Evolutionary conservation across 331 rosid species (phyloP).

Genomic region (Pyracantha coccinea): DNA sequence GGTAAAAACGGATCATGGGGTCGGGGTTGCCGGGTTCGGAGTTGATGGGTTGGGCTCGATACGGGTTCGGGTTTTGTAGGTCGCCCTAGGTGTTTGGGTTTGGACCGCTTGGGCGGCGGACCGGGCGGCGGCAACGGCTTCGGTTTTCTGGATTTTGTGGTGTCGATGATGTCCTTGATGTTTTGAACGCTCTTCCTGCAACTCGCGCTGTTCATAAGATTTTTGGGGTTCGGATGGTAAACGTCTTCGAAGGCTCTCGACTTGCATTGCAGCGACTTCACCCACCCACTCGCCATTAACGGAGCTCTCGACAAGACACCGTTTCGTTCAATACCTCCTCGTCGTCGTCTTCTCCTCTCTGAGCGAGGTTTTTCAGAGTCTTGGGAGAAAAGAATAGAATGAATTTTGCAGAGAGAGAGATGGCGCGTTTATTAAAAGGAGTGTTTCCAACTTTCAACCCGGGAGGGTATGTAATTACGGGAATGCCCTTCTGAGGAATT

Average conservation of each 20-base stretch:
- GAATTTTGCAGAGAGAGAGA: conserved; percentile 13
- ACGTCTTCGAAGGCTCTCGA: conserved; percentile 89
- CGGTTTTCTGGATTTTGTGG: conserved; percentile 36
- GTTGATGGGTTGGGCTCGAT: conserved; percentile 1
- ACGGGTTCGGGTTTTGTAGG: conserved; percentile 27
- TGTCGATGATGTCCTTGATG: conserved; percentile 69
- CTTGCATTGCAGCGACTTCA: conserved; percentile 84
- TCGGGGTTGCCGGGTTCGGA: conserved; percentile 17
- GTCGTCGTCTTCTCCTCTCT: neutral
- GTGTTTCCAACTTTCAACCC: conserved; percentile 3
- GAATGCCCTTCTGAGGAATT: conserved; percentile 30
- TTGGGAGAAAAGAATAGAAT: conserved; percentile 7
- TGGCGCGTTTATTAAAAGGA: conserved; percentile 53
- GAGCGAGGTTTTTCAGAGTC: neutral
- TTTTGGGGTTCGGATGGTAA: conserved; percentile 45
- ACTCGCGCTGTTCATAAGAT: conserved; percentile 44
- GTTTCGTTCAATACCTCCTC: neutral
- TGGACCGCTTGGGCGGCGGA: conserved; percentile 26
- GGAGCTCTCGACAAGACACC: neutral
- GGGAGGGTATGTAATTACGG: neutral
- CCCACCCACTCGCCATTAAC: conserved; percentile 87
- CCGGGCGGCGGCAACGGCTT: conserved; percentile 15
- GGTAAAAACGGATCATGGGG: conserved; percentile 43
- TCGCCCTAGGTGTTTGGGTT: conserved; percentile 23
- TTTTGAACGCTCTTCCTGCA: conserved; percentile 63